These are phyloP conservation scores for Globisporangium nagaii DNA, from an alignment of 352 stramenopile genomes.

Conservation along the genomic window DNA sequence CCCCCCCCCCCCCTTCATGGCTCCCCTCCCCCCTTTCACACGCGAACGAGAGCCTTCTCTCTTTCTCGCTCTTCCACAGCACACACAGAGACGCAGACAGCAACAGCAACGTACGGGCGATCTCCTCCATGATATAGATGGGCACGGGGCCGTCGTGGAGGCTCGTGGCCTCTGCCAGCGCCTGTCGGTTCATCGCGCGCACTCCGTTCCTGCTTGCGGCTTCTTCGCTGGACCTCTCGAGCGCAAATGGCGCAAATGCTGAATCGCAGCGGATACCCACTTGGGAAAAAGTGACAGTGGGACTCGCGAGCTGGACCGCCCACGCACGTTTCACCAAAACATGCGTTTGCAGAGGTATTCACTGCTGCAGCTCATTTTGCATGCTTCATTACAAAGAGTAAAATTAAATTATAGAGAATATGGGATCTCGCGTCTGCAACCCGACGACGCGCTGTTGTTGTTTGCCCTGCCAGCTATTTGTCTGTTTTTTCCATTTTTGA, in stretches of 20 bases:
- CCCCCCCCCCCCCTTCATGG: too few relatives aligned
- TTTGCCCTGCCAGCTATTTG: too few relatives aligned
- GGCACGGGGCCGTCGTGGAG: conserved; percentile 78
- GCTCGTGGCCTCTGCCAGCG: conserved; percentile 75
- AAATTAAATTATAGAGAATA: too few relatives aligned
- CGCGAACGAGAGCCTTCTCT: not conserved
- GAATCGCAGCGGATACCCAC: not conserved
- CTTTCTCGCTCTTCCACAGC: not conserved
- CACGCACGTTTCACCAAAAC: too few relatives aligned
- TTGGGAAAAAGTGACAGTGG: too few relatives aligned
- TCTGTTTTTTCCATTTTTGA: conserved; percentile 1
- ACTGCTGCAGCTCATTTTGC: too few relatives aligned
- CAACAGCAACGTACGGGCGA: conserved; percentile 43
- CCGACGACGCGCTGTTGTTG: too few relatives aligned
- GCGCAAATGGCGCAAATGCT: not conserved
- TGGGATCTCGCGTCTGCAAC: too few relatives aligned
- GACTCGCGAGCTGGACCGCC: too few relatives aligned
- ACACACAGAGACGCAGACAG: not conserved
- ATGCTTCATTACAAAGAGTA: too few relatives aligned
- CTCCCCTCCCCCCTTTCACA: not conserved
- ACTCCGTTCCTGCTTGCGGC: not conserved
- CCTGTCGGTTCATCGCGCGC: conserved; percentile 67
- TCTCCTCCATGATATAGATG: conserved; percentile 84
- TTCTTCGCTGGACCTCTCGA: not conserved
- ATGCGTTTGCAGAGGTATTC: too few relatives aligned